These are phyloP conservation scores for Curvularia sp. DNA, from an alignment of 2,329 filamentous ascomycete species.

Conservation along the genomic window DNA sequence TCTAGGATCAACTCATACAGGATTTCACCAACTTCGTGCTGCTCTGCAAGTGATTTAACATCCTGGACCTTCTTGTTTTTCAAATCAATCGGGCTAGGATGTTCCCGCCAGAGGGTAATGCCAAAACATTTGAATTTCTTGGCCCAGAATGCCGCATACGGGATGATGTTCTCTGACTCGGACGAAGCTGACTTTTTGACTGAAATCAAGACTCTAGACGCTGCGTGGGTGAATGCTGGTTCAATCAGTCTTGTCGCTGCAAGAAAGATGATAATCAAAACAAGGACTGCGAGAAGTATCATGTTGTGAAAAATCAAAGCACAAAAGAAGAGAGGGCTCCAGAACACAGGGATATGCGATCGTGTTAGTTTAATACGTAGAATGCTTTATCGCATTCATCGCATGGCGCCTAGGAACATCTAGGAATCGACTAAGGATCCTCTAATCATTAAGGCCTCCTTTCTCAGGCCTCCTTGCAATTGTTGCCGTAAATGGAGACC, in stretches of 20 bases:
- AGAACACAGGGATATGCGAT: background rate
- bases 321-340: background rate
- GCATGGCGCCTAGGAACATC: background rate
- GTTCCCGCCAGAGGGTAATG: background rate
- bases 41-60: background rate
- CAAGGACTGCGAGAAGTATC: background rate
- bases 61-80: background rate
- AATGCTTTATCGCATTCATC: background rate
- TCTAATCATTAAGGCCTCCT: background rate
- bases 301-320: background rate
- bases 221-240: background rate
- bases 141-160: background rate
- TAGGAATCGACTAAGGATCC: background rate
- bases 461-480: background rate
- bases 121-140: background rate
- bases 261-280: background rate
- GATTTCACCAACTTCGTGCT: background rate
- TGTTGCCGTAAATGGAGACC: background rate
- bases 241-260: background rate
- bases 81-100: background rate
- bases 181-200: background rate
- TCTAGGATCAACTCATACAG: conserved; percentile 5
- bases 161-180: too few species aligned
- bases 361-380: background rate
- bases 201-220: background rate